Evolutionary conservation across 768 basidiomycete species (phyloP).

Genomic region (Psilocybe sp.): DNA sequence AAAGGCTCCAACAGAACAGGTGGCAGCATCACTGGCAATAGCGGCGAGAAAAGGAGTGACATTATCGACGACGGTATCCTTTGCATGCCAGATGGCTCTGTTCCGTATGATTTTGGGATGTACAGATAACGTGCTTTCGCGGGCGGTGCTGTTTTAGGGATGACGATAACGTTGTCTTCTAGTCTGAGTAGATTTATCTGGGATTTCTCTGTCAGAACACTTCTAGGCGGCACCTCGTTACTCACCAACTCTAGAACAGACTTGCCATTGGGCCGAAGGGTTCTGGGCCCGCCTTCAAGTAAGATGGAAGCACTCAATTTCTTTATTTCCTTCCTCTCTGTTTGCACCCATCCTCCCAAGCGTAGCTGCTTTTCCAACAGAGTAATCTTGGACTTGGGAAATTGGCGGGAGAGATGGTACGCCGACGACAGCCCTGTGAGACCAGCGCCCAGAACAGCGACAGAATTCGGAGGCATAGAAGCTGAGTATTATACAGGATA

Average conservation of each 20-base stretch:
- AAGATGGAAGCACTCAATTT: conserved; percentile 36
- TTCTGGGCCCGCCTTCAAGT: conserved; percentile 86
- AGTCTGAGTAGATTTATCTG: conserved; percentile 80
- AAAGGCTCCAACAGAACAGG: conserved; percentile 62
- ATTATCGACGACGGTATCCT: conserved; percentile 41
- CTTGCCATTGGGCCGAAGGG: conserved; percentile 73
- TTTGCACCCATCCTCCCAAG: conserved; percentile 87
- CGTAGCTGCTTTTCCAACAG: conserved; percentile 64
- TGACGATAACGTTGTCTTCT: conserved; percentile 56
- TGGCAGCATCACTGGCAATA: conserved; percentile 45
- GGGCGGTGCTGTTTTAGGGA: conserved; percentile 64
- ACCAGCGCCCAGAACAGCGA: conserved; percentile 79
- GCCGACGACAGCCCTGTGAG: conserved; percentile 80
- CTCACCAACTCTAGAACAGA: conserved; percentile 79
- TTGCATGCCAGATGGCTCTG: conserved; percentile 46
- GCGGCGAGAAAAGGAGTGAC: conserved; percentile 35
- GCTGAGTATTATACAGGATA: neutral
- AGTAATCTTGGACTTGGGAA: conserved; percentile 56
- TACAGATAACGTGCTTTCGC: conserved; percentile 77
- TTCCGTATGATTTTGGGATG: conserved; percentile 31
- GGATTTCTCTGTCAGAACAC: conserved; percentile 5
- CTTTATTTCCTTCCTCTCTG: conserved; percentile 47
- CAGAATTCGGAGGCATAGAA: conserved; percentile 25
- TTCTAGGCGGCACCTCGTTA: neutral
- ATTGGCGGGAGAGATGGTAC: conserved; percentile 68